phyloP scores from a whole-genome alignment of 2,329 filamentous ascomycete species.

The Pyrenochaeta sp. region DNA sequence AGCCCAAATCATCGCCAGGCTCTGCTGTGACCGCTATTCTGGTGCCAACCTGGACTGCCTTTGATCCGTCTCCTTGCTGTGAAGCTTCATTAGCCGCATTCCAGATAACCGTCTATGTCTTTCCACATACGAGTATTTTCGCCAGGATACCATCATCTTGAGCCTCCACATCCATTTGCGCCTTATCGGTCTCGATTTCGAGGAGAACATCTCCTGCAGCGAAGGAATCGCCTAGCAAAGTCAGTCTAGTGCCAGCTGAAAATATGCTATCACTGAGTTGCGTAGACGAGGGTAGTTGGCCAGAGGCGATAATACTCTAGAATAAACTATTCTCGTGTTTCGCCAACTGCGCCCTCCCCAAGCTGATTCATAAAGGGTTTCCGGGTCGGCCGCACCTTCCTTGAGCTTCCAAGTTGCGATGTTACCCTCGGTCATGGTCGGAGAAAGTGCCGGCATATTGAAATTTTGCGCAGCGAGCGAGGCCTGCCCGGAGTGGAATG shows the following conservation, averaged over 20 bases:
- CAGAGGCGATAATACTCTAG: neutral
- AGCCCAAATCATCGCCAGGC: conserved; percentile 77
- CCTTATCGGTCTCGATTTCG: conserved; percentile 94
- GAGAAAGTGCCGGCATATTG: conserved; percentile 89
- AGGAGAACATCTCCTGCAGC: conserved; percentile 84
- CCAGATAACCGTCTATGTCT: neutral
- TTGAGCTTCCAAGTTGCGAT: conserved; percentile 87
- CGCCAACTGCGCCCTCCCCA: too few species aligned
- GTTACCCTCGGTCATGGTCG: conserved; percentile 93
- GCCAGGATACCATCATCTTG: conserved; percentile 88
- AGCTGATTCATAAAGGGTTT: neutral
- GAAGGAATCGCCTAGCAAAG: conserved; percentile 70
- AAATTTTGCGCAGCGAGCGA: conserved; percentile 82
- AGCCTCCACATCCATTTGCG: conserved; percentile 92
- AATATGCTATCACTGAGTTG: neutral
- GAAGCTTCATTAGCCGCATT: conserved; percentile 14
- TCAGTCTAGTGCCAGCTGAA: conserved; percentile 21
- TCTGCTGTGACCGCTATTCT: conserved; percentile 87
- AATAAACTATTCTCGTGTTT: too few species aligned
- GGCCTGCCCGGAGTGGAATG: conserved; percentile 69
- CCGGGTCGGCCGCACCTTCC: conserved; percentile 63
- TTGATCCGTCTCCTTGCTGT: conserved; percentile 72
- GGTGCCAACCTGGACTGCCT: conserved; percentile 78
- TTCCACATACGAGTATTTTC: conserved; percentile 71
- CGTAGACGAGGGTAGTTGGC: neutral